Evolutionary conservation across 2,329 filamentous ascomycete species (phyloP), one percentile per base, ranked within the genome.

Genomic region (Venturia effusa): DNA sequence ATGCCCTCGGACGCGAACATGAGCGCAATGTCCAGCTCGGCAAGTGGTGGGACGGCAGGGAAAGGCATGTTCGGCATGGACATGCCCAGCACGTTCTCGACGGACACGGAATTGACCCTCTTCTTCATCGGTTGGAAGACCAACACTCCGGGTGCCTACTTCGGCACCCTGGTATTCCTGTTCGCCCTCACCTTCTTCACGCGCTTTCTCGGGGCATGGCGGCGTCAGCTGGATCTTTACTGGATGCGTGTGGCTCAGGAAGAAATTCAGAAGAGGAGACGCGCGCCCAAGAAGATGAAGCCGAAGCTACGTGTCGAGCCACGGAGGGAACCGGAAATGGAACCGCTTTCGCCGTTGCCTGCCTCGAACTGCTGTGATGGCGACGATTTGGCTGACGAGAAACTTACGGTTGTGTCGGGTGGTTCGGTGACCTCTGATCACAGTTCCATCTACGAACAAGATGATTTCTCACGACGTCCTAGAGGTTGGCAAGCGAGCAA

Each of bases 101-200:
- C 69, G 27, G 67, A 67, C 59, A 73, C 70, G 1, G 64, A 62
- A n/a, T 68, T 72, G 24, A 72, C 71, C 1, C 68, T 73, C 24
- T 71, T 69, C 65, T 70, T 73, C 63, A 67, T 67, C 3, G 61
- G 66, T 32, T 73, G 70, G 71, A 71, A 69, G 1, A 72, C 70
- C 0, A 69, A 68, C 2, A 68, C 71, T 10, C 67, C 70, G 1
- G 61, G 64, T 1, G 64, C 68, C 8, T 74, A 74, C 62, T 62
- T 68, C 19, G 65, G 69, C 6, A 67, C 72, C 0, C 61, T 73
- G 30, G 45, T 71, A 45, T 69, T 72, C 40, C 66, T 74, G 15
- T 72, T 72, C 63, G 64, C 60, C 8, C 63, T 72, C 1, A 70
- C 71, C 4, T 61, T 74, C 1, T 64, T 72, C 30, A 71, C 71